Base-by-base conservation (phyloP, 805 yeast species). In the Ogataea ramenticola region DNA sequence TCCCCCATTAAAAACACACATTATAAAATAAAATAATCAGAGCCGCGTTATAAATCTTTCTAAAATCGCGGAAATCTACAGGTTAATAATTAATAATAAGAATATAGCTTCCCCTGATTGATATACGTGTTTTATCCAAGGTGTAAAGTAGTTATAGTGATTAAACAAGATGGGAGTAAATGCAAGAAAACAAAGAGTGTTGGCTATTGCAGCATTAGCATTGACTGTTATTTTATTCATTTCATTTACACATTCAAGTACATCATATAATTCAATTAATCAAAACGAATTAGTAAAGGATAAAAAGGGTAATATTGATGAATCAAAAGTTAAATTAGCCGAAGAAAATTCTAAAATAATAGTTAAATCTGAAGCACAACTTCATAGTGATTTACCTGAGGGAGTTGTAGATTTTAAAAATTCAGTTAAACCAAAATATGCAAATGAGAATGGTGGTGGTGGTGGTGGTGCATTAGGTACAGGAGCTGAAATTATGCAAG, bases 151-250 rank as follows among this genome's bases (percentile, higher is more conserved):
- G n/a, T n/a, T n/a, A n/a, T n/a, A n/a, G n/a, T 35, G 14, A 33
- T n/a, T 17, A 16, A 19, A 34, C 21, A 32, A 44, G 35, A 35
- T 46, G 39, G 39, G 45, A 14, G 22, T 53, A 11, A 53, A 52
- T 41, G 52, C 60, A 9, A 53, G 75, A 52, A 70, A 66, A 51
- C 65, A 62, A 31, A 58, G 74, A 47, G 56, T 68, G 24, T 49
- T 70, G n/a, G 67, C 66, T 9, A 55, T 72, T 19, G 67, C 75
- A 16, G 68, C 74, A 4, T 52, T 68, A 33, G 55, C 66, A 6
- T 50, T 72, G 19, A 54, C 68, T 3, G 44, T 69, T 7, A 50
- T 72, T 9, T 58, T 72, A 41, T 49, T 70, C 24, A 52, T 70
- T 16, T 57, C 69, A 10, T 49, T 62, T 29, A 46, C 64, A 33